Conservation (phyloP, 2,329 filamentous ascomycete genomes). For the Colletotrichum truncatum region DNA sequence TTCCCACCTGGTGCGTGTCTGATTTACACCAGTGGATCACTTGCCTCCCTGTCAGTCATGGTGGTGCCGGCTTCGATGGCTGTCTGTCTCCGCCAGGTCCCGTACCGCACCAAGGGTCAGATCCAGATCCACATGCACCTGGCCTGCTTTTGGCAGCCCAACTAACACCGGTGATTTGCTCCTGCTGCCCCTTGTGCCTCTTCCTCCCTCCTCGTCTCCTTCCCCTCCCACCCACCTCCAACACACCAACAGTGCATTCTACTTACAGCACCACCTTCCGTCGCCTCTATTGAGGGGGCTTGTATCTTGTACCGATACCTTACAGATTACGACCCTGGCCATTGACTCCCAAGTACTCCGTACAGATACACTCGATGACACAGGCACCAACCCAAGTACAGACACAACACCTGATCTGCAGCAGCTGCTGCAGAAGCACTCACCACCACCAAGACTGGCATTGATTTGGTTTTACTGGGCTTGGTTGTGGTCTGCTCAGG, state of each 20-base stretch:
- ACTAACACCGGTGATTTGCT: background rate
- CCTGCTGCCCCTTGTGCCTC: background rate
- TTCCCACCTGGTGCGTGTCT: background rate
- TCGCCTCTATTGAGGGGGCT: background rate
- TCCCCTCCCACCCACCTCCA: background rate
- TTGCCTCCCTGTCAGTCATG: background rate
- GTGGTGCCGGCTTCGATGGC: background rate
- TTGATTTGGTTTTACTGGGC: background rate
- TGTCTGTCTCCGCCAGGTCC: background rate
- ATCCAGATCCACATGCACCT: constrained; percentile 2
- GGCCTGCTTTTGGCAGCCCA: background rate
- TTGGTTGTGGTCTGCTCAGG: too few relatives aligned
- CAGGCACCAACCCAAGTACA: background rate
- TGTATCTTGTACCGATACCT: constrained; percentile 19
- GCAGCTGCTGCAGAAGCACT: too few relatives aligned
- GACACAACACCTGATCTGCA: background rate
- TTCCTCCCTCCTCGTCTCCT: background rate
- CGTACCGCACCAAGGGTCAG: constrained; percentile 1
- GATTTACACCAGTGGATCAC: background rate
- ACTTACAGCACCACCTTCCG: background rate
- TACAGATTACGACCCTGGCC: background rate
- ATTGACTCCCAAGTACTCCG: constrained; percentile 11
- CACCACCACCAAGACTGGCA: background rate
- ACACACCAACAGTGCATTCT: background rate
- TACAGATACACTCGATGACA: background rate